Conservation (phyloP, 2,329 filamentous ascomycete genomes). For the Calonectria hawksworthii region DNA sequence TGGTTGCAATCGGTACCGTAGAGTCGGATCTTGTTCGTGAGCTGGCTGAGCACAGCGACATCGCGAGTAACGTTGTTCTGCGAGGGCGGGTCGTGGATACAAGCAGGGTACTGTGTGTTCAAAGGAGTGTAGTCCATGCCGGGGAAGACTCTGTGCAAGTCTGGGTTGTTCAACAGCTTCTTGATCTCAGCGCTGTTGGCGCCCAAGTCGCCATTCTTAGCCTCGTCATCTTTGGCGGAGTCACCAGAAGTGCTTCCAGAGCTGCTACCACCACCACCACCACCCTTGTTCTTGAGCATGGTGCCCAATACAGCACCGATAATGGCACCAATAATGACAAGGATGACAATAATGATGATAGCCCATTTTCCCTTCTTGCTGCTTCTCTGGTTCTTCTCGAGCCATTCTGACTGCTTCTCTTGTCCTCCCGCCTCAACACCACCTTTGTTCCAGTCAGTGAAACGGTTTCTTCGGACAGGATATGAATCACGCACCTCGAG, state of each 20-base stretch:
- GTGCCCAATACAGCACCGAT: conserved; percentile 82
- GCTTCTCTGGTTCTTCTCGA: conserved; percentile 69
- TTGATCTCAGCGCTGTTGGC: conserved; percentile 86
- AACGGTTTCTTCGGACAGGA: neutral
- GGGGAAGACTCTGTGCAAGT: conserved; percentile 93
- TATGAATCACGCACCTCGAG: conserved; percentile 46
- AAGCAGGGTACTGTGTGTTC: conserved; percentile 91
- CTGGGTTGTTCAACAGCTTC: conserved; percentile 81
- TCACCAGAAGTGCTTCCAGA: conserved; percentile 50
- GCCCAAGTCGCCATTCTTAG: conserved; percentile 77
- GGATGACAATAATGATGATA: conserved; percentile 72
- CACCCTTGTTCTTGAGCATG: conserved; percentile 67
- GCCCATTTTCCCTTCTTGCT: conserved; percentile 79
- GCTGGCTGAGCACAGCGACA: conserved; percentile 88
- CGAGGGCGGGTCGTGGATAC: conserved; percentile 80
- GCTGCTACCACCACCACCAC: conserved; percentile 27
- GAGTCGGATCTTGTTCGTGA: conserved; percentile 88
- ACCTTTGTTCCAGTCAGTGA: conserved; percentile 30
- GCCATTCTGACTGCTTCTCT: conserved; percentile 79
- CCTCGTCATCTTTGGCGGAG: conserved; percentile 71
- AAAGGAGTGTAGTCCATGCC: conserved; percentile 96
- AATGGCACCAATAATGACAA: conserved; percentile 79
- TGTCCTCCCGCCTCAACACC: conserved; percentile 50
- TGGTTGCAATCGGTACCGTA: conserved; percentile 99
- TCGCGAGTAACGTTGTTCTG: conserved; percentile 97